These are phyloP conservation scores for Hymenochaete sp. DNA, from an alignment of 1,284 basidiomycete genomes.

Conservation along the genomic window DNA sequence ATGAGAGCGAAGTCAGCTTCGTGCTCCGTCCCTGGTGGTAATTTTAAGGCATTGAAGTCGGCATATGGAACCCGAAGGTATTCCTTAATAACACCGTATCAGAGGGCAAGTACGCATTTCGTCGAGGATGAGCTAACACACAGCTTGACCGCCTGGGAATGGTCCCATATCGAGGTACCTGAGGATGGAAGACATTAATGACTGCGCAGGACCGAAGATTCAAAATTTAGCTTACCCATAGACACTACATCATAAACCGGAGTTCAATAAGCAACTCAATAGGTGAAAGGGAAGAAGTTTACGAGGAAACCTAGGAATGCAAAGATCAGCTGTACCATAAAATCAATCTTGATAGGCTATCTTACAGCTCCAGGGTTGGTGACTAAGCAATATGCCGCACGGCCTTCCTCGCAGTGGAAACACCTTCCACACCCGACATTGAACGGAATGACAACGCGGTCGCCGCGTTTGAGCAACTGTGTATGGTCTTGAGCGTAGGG, in stretches of 20 bases:
- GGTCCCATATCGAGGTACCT: slow-evolving; percentile 46
- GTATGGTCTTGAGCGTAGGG: background rate
- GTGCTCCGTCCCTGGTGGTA: slow-evolving; percentile 42
- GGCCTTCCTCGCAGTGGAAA: slow-evolving; percentile 43
- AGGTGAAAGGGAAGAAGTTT: background rate
- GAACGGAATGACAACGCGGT: slow-evolving; percentile 48
- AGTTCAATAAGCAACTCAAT: too few species aligned
- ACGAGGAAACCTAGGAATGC: background rate
- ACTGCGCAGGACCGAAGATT: background rate
- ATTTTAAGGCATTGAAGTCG: slow-evolving; percentile 43
- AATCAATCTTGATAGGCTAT: slow-evolving; percentile 7
- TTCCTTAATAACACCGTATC: too few species aligned
- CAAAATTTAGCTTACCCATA: slow-evolving; percentile 39
- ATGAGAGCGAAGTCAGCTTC: slow-evolving; percentile 48
- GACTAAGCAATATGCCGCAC: slow-evolving; percentile 43
- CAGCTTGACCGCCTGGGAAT: slow-evolving; percentile 44
- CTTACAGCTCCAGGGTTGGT: slow-evolving; percentile 49
- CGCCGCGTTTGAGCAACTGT: slow-evolving; percentile 40
- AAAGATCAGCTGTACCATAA: background rate
- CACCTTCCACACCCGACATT: slow-evolving; percentile 49
- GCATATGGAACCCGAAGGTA: slow-evolving; percentile 45
- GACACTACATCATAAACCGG: slow-evolving; percentile 24
- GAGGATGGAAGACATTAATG: background rate
- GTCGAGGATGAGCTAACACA: slow-evolving; percentile 19
- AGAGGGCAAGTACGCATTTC: background rate